Evolutionary conservation across 2,329 filamentous ascomycete genomes (phyloP).

Genomic region (Chrysoporthe puriensis): DNA sequence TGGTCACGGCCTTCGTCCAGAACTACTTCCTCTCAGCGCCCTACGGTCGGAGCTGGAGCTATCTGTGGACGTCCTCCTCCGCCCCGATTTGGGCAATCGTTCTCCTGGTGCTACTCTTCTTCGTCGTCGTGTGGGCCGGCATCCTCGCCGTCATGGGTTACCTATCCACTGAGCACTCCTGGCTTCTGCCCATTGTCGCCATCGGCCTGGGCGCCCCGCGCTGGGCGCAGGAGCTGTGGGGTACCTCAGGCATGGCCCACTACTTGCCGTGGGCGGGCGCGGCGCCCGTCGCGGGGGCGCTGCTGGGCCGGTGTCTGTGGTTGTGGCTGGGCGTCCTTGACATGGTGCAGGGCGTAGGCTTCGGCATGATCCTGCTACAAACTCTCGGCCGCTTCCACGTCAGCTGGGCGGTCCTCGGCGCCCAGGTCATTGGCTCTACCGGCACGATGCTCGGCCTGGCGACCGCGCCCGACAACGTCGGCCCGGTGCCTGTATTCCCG

Average conservation of each 20-base stretch:
- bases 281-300: constrained; percentile 52
- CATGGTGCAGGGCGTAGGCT: constrained; percentile 63
- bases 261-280: constrained; percentile 59
- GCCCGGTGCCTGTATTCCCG: constrained; percentile 63
- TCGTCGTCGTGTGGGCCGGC: constrained; percentile 56
- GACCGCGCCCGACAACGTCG: constrained; percentile 60
- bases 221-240: constrained; percentile 70
- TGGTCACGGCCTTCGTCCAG: constrained; percentile 62
- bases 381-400: constrained; percentile 66
- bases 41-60: constrained; percentile 68
- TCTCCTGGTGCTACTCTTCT: constrained; percentile 58
- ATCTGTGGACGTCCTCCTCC: constrained; percentile 50
- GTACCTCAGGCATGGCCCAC: constrained; percentile 58
- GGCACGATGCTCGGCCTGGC: constrained; percentile 64
- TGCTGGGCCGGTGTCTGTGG: constrained; percentile 61
- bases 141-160: constrained; percentile 53
- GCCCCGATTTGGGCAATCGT: constrained; percentile 59
- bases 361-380: constrained; percentile 67
- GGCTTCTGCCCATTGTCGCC: constrained; percentile 68
- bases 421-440: constrained; percentile 64
- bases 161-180: constrained; percentile 61
- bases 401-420: constrained; percentile 59
- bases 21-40: constrained; percentile 68
- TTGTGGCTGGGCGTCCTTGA: constrained; percentile 68
- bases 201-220: constrained; percentile 66